Conservation (phyloP, 176 grass and related monocot species). For the Puccinellia tenuiflora region DNA sequence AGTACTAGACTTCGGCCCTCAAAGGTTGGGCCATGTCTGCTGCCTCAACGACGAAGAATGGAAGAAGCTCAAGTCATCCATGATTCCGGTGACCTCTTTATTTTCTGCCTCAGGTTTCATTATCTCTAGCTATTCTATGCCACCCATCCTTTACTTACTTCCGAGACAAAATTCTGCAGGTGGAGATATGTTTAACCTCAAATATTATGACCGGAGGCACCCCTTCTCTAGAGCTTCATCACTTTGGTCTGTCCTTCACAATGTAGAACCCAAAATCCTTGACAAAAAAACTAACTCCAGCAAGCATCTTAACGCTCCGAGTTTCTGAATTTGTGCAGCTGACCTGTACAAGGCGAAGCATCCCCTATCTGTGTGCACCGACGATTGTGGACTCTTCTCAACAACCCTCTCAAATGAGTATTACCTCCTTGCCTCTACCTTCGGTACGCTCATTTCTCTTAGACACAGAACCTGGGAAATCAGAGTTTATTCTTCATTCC, state of each 20-base stretch:
- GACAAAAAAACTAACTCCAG: background rate
- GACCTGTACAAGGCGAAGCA: slow-evolving; percentile 77
- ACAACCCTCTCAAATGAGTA: slow-evolving; percentile 87
- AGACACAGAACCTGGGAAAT: background rate
- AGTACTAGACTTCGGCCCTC: slow-evolving; percentile 67
- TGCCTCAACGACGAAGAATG: slow-evolving; percentile 67
- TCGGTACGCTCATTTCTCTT: slow-evolving; percentile 39
- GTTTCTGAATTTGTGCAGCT: slow-evolving; percentile 36
- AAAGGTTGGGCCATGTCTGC: slow-evolving; percentile 91
- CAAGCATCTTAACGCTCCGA: background rate
- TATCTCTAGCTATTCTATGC: background rate
- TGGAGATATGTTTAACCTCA: slow-evolving; percentile 98
- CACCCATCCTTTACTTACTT: background rate
- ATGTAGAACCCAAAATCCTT: background rate
- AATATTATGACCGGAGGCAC: slow-evolving; percentile 76
- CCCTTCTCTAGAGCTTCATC: slow-evolving; percentile 65
- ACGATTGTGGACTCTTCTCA: slow-evolving; percentile 77
- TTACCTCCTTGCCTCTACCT: slow-evolving; percentile 50
- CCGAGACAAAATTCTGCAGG: slow-evolving; percentile 37
- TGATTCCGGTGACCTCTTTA: slow-evolving; percentile 53
- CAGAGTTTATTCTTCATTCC: background rate
- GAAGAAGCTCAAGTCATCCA: slow-evolving; percentile 61
- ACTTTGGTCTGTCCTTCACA: slow-evolving; percentile 56
- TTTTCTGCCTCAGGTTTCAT: background rate
- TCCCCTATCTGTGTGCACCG: slow-evolving; percentile 75